Evolutionary conservation across 148 eudicot genomes (phyloP).

Genomic region (Nepenthes mirabilis): DNA sequence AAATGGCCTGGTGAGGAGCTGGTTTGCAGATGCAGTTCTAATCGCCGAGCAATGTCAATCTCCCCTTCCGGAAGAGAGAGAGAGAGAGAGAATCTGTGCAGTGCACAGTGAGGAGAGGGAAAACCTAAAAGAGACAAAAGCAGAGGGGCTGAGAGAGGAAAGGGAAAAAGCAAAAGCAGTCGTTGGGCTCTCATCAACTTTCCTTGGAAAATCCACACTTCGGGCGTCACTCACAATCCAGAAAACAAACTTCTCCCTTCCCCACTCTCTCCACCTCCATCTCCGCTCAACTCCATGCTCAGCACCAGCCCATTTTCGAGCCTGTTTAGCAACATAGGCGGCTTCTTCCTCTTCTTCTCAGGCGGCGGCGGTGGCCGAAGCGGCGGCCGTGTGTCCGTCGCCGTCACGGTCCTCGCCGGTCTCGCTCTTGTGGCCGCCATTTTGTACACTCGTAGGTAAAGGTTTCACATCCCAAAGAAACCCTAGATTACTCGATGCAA

Average conservation of each 20-base stretch:
- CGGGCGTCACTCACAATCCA: not conserved
- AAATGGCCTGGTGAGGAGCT: too few relatives aligned
- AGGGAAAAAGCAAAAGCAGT: constrained; percentile 8
- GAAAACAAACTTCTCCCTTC: not conserved
- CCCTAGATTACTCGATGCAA: constrained; percentile 17
- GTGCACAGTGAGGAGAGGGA: not conserved
- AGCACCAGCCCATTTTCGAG: constrained; percentile 9
- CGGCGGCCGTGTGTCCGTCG: constrained; percentile 28
- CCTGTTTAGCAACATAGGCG: constrained; percentile 21
- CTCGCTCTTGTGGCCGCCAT: constrained; percentile 54
- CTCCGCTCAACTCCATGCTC: constrained; percentile 17
- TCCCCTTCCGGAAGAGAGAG: not conserved
- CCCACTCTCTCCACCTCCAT: not conserved
- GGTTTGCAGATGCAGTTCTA: too few relatives aligned
- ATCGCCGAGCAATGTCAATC: too few relatives aligned
- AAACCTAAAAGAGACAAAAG: constrained; percentile 2
- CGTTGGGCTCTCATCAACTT: not conserved
- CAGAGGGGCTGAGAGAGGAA: constrained; percentile 2
- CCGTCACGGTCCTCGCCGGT: constrained; percentile 57
- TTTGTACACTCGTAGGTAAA: constrained; percentile 45
- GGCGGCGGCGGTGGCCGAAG: constrained; percentile 18
- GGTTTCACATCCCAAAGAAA: constrained; percentile 14
- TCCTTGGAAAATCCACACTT: not conserved
- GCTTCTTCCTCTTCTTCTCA: constrained; percentile 10
- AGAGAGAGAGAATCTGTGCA: too few relatives aligned